phyloP scores from a whole-genome alignment of 352 stramenopile genomes.

The Globisporangium takayamanum region DNA sequence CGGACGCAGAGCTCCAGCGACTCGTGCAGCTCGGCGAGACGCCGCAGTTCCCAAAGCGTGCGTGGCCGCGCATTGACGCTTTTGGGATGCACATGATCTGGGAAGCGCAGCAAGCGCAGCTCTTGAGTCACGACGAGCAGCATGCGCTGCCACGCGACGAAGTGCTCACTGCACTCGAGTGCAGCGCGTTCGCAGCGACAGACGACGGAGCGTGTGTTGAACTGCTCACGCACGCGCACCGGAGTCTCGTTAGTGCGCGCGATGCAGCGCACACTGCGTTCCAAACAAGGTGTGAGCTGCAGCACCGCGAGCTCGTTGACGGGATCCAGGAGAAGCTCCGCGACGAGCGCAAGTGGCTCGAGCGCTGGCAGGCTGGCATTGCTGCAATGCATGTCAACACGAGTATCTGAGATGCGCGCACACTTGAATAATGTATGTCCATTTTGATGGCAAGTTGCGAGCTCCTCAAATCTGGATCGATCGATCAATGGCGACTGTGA shows the following conservation, averaged over 20 bases:
- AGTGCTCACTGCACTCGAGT: constrained; percentile 15
- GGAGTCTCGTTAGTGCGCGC: constrained; percentile 37
- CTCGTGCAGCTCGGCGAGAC: constrained; percentile 36
- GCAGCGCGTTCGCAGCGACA: constrained; percentile 9
- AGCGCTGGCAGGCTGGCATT: constrained; percentile 45
- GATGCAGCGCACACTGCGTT: constrained; percentile 38
- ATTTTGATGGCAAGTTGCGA: neutral
- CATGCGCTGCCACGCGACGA: constrained; percentile 16
- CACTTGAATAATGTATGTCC: neutral
- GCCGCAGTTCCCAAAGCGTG: constrained; percentile 42
- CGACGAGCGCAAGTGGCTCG: constrained; percentile 50
- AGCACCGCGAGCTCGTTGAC: constrained; percentile 15
- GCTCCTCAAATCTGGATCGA: too few species aligned
- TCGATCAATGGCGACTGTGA: too few species aligned
- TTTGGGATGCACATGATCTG: constrained; percentile 33
- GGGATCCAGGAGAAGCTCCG: constrained; percentile 35
- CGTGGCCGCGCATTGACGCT: constrained; percentile 35
- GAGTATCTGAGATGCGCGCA: neutral
- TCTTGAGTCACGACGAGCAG: constrained; percentile 14
- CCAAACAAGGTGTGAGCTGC: constrained; percentile 16
- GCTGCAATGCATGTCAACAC: constrained; percentile 15
- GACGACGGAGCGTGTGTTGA: constrained; percentile 30
- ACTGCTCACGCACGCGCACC: constrained; percentile 56
- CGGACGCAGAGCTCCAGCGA: constrained; percentile 38
- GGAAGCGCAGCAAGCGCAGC: constrained; percentile 17